Evolutionary conservation across 805 yeast species (phyloP).

Genomic region (Candida pini): DNA sequence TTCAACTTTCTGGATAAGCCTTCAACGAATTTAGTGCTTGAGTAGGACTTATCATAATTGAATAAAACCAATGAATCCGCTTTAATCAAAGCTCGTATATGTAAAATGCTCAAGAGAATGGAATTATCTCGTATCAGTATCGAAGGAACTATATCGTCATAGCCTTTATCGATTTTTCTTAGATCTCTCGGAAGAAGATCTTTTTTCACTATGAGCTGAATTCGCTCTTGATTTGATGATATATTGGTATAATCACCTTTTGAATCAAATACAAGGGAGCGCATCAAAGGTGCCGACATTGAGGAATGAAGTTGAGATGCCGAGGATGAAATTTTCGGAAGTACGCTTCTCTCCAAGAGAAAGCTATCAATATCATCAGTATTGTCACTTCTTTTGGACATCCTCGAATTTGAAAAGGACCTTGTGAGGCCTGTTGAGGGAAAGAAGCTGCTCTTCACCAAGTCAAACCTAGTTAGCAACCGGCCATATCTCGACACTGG

Average conservation of each 20-base stretch:
- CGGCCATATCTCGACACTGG: too few relatives aligned
- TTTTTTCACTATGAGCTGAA: constrained; percentile 38
- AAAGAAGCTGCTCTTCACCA: neutral
- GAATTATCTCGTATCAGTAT: constrained; percentile 42
- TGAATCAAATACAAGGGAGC: constrained; percentile 46
- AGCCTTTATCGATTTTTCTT: constrained; percentile 43
- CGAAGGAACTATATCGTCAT: constrained; percentile 52
- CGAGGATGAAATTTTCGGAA: constrained; percentile 15
- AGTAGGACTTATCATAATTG: constrained; percentile 38
- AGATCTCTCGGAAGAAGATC: constrained; percentile 48
- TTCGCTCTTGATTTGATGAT: constrained; percentile 39
- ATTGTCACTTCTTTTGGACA: too few relatives aligned
- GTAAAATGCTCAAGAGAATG: constrained; percentile 42
- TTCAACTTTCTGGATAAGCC: constrained; percentile 36
- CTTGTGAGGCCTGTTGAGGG: neutral
- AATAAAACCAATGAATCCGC: constrained; percentile 49
- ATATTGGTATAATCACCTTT: constrained; percentile 39
- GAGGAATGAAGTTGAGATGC: neutral
- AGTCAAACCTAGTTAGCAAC: too few relatives aligned
- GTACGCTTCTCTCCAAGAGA: constrained; percentile 21
- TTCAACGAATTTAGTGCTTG: constrained; percentile 38
- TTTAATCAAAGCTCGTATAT: constrained; percentile 47
- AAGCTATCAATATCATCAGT: constrained; percentile 15
- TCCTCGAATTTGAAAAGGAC: neutral
- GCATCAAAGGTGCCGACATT: constrained; percentile 14